phyloP scores from a whole-genome alignment of 148 eudicot species.

The Vaccinium macrocarpon region DNA sequence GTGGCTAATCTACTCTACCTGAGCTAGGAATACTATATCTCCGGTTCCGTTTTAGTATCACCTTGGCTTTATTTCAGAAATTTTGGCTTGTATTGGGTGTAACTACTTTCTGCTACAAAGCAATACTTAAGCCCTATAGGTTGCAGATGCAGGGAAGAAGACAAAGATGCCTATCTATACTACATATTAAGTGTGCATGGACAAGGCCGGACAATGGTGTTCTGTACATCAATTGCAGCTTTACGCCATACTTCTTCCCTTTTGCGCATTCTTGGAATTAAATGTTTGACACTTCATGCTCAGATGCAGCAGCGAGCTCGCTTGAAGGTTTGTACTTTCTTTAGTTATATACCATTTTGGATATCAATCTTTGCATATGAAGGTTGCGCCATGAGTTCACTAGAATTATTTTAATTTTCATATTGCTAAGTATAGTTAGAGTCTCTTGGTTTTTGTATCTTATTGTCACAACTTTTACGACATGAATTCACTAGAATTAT shows the following conservation, averaged over 20 bases:
- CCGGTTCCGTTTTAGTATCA: background rate
- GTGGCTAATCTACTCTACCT: background rate
- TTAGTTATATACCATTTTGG: background rate
- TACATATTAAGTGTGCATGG: constrained; percentile 89
- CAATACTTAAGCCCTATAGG: constrained; percentile 7
- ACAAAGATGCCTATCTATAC: constrained; percentile 91
- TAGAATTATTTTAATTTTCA: background rate
- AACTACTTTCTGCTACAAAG: background rate
- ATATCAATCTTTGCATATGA: background rate
- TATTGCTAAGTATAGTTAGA: background rate
- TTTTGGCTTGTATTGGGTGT: background rate
- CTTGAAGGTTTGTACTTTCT: constrained; percentile 56
- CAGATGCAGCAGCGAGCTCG: constrained; percentile 97
- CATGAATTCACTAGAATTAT: background rate
- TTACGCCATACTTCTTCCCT: constrained; percentile 78
- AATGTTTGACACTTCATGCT: constrained; percentile 71
- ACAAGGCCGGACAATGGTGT: constrained; percentile 83
- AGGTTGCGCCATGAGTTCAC: background rate
- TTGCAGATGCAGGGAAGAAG: constrained; percentile 88
- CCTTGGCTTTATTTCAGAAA: background rate
- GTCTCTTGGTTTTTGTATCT: background rate
- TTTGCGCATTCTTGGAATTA: constrained; percentile 58
- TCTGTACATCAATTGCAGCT: constrained; percentile 90
- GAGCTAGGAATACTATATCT: background rate
- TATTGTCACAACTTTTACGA: background rate